phyloP scores from a whole-genome alignment of 495 filamentous ascomycete species.

The Hypoxylon trugodes region DNA sequence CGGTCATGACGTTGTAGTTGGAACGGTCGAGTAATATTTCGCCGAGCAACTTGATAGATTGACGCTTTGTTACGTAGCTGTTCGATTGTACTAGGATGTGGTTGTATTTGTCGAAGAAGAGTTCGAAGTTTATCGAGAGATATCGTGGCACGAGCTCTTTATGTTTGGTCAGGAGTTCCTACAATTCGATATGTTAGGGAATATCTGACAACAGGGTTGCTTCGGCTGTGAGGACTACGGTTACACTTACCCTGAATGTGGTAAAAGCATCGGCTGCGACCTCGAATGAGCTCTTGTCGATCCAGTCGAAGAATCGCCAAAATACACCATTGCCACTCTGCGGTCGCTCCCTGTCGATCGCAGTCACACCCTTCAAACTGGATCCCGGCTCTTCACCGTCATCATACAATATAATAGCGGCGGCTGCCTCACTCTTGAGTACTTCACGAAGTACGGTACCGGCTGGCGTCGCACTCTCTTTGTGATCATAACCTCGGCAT shows the following conservation, averaged over 20 bases:
- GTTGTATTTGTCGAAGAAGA: conserved; percentile 94
- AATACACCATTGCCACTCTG: conserved; percentile 84
- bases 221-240: background rate
- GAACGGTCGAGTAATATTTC: conserved; percentile 93
- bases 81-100: conserved; percentile 85
- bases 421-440: conserved; percentile 87
- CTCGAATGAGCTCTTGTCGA: conserved; percentile 93
- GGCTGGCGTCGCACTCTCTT: conserved; percentile 91
- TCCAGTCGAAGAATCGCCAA: conserved; percentile 98
- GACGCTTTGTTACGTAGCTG: conserved; percentile 97
- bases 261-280: conserved; percentile 97
- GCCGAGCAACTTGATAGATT: conserved; percentile 96
- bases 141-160: conserved; percentile 88
- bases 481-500: conserved; percentile 87
- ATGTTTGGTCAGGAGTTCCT: conserved; percentile 95
- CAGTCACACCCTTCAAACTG: conserved; percentile 63
- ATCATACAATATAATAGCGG: conserved; percentile 90
- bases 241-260: conserved; percentile 81
- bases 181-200: background rate
- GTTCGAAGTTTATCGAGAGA: conserved; percentile 82
- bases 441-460: conserved; percentile 91
- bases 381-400: conserved; percentile 71
- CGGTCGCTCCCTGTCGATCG: conserved; percentile 70
- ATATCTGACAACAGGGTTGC: background rate
- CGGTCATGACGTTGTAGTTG: conserved; percentile 98